Conservation (phyloP, 148 eudicot genomes). For the Rhododendron griersonianum region DNA sequence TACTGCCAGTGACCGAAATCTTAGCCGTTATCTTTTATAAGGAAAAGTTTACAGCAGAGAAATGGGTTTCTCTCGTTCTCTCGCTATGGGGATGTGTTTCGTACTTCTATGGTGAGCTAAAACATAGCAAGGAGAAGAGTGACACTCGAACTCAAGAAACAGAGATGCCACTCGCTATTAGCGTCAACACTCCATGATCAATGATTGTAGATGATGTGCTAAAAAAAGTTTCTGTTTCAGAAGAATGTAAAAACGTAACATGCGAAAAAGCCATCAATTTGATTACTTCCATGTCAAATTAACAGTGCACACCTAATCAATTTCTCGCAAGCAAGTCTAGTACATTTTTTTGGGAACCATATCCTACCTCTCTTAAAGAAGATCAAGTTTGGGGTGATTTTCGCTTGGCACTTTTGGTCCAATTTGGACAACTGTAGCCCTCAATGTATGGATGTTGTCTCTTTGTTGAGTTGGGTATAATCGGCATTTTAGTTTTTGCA, state of each 20-base stretch:
- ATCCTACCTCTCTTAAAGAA: too few species aligned
- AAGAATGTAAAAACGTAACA: neutral
- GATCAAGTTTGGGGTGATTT: too few species aligned
- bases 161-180: neutral
- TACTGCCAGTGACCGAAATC: constrained; percentile 38
- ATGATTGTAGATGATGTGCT: too few species aligned
- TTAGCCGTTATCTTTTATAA: constrained; percentile 36
- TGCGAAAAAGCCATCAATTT: neutral
- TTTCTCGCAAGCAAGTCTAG: neutral
- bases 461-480: too few species aligned
- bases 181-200: neutral
- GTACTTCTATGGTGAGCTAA: constrained; percentile 42
- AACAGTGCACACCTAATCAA: neutral
- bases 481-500: too few species aligned
- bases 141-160: neutral
- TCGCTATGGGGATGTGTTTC: constrained; percentile 56
- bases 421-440: too few species aligned
- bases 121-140: neutral
- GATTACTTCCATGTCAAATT: neutral
- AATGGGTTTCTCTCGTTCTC: constrained; percentile 41
- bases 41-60: constrained; percentile 43
- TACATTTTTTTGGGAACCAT: neutral
- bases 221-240: neutral
- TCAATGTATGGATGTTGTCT: too few species aligned
- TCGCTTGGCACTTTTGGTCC: too few species aligned